phyloP scores from a whole-genome alignment of 495 filamentous ascomycete genomes.

The Neurospora sp. region DNA sequence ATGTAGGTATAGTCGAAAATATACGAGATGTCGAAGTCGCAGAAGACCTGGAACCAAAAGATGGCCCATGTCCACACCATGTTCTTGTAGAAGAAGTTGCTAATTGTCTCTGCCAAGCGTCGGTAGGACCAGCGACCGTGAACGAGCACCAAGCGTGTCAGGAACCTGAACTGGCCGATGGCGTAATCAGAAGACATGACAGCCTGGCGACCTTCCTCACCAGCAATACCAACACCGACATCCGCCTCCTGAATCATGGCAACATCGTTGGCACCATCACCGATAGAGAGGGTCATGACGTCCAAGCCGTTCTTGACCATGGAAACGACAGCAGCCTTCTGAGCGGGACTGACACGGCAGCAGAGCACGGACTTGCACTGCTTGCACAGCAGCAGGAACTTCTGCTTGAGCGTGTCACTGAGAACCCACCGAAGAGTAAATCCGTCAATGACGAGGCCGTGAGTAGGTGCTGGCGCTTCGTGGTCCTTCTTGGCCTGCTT shows the following conservation, averaged over 20 bases:
- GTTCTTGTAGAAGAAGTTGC: constrained; percentile 99
- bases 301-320: constrained; percentile 90
- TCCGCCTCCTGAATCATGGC: constrained; percentile 99
- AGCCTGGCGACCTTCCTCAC: constrained; percentile 91
- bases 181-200: constrained; percentile 99
- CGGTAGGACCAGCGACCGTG: constrained; percentile 97
- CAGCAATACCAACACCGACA: constrained; percentile 95
- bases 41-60: constrained; percentile 96
- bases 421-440: constrained; percentile 88
- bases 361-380: constrained; percentile 95
- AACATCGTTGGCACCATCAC: constrained; percentile 97
- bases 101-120: constrained; percentile 82
- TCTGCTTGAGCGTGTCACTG: constrained; percentile 70
- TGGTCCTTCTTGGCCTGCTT: constrained; percentile 69
- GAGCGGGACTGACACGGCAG: constrained; percentile 92
- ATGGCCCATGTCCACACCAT: constrained; percentile 96
- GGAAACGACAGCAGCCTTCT: constrained; percentile 94
- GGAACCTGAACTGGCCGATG: constrained; percentile 93
- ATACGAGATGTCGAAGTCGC: constrained; percentile 91
- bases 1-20: constrained; percentile 98
- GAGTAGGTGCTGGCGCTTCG: constrained; percentile 72
- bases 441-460: constrained; percentile 95
- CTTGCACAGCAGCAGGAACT: constrained; percentile 92
- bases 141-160: constrained; percentile 84
- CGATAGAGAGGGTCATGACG: constrained; percentile 94